These are phyloP conservation scores for Aspergillus sp. DNA, from an alignment of 2,329 filamentous ascomycete genomes.

Conservation along the genomic window DNA sequence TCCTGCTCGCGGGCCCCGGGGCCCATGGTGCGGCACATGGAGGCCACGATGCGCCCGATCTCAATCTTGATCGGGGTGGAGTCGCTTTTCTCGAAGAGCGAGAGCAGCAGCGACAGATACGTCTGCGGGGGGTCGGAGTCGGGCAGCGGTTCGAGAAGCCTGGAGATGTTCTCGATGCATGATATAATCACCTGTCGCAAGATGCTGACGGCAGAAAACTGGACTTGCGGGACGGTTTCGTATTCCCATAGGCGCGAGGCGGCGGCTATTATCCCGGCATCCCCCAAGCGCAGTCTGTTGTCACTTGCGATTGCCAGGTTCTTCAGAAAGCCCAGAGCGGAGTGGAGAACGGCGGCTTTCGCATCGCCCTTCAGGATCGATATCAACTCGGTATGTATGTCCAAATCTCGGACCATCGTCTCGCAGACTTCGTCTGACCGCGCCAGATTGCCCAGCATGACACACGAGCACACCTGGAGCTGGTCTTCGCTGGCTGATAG, in stretches of 20 bases:
- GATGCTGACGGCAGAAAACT: slow-evolving; percentile 35
- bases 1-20: slow-evolving; percentile 18
- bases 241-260: slow-evolving; percentile 32
- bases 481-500: slow-evolving; percentile 31
- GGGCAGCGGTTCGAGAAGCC: slow-evolving; percentile 24
- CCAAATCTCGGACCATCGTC: slow-evolving; percentile 29
- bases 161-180: slow-evolving; percentile 29
- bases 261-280: slow-evolving; percentile 30
- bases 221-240: slow-evolving; percentile 36
- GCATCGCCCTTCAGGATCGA: slow-evolving; percentile 30
- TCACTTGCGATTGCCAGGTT: slow-evolving; percentile 38
- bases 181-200: slow-evolving; percentile 30
- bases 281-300: slow-evolving; percentile 31
- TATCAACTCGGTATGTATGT: slow-evolving; percentile 33
- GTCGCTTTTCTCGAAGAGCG: slow-evolving; percentile 34
- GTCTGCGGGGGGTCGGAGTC: slow-evolving; percentile 23
- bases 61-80: slow-evolving; percentile 38
- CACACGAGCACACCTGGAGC: slow-evolving; percentile 37
- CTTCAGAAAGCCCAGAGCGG: slow-evolving; percentile 39
- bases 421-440: slow-evolving; percentile 35
- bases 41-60: slow-evolving; percentile 38
- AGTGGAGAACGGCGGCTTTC: slow-evolving; percentile 34
- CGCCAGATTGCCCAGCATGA: slow-evolving; percentile 41
- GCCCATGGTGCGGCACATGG: slow-evolving; percentile 33
- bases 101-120: slow-evolving; percentile 34